Conservation (phyloP, 2,329 filamentous ascomycete species). For the Arachnomyces sp. region DNA sequence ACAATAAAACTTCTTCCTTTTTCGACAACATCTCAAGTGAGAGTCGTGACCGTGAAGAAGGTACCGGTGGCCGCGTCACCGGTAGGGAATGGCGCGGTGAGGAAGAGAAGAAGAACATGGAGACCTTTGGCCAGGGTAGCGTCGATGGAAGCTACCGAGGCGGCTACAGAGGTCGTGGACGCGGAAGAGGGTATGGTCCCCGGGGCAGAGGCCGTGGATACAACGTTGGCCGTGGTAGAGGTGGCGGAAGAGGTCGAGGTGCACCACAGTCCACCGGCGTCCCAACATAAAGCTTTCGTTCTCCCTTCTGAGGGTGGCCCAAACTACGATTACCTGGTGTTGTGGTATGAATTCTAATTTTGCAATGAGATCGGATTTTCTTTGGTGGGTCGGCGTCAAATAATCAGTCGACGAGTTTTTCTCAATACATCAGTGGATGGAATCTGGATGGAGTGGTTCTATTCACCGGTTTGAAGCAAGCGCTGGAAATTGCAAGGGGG, state of each 20-base stretch:
- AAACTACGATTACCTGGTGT: no score
- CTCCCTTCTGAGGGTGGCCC: no score
- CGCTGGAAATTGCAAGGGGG: no score
- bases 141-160: slow-evolving; percentile 81
- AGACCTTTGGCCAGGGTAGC: slow-evolving; percentile 94
- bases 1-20: slow-evolving; percentile 86
- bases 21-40: slow-evolving; percentile 98
- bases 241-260: slow-evolving; percentile 29
- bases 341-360: no score
- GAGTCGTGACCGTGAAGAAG: slow-evolving; percentile 76
- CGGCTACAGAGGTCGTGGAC: slow-evolving; percentile 65
- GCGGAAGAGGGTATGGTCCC: slow-evolving; percentile 42
- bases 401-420: no score
- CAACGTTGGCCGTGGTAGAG: slow-evolving; percentile 33
- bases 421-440: no score
- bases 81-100: slow-evolving; percentile 85
- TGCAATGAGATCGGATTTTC: no score
- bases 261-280: slow-evolving; percentile 33
- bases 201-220: slow-evolving; percentile 44
- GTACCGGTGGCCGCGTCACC: slow-evolving; percentile 56
- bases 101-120: slow-evolving; percentile 91
- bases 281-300: slow-evolving; percentile 12
- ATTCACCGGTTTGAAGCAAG: no score
- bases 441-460: no score
- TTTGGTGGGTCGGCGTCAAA: no score